Evolutionary conservation across 306 rosid species (phyloP).

Genomic region (Mimosa pudica): DNA sequence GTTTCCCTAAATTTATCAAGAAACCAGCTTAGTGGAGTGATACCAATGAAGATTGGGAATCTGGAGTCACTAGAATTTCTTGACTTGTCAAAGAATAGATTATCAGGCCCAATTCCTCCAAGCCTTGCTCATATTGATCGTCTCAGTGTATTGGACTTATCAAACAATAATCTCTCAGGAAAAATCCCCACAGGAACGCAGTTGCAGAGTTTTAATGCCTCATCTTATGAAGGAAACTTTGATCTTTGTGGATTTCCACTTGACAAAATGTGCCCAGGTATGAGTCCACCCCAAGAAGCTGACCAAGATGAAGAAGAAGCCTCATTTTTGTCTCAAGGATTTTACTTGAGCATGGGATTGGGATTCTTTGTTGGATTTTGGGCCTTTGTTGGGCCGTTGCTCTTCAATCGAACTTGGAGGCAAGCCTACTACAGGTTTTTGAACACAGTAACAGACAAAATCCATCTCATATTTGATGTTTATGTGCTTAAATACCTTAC

Average conservation of each 20-base stretch:
- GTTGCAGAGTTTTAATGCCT: background rate
- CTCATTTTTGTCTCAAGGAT: background rate
- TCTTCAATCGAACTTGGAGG: background rate
- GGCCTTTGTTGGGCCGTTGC: background rate
- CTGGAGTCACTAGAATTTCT: background rate
- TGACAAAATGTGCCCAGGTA: background rate
- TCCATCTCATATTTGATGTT: background rate
- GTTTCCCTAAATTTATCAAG: background rate
- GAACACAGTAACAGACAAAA: background rate
- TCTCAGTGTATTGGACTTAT: background rate
- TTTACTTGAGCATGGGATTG: background rate
- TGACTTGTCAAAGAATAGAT: background rate
- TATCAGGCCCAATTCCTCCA: background rate
- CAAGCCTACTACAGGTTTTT: background rate
- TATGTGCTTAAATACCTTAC: background rate
- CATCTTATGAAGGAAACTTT: background rate
- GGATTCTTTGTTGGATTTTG: background rate
- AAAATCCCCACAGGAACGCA: background rate
- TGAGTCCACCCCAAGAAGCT: background rate
- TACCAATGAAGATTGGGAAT: background rate
- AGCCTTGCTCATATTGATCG: background rate
- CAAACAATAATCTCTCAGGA: background rate
- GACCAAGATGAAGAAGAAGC: background rate
- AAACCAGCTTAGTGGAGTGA: background rate
- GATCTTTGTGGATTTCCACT: background rate